Evolutionary conservation across 164 flowering plant genomes (phyloP), one percentile per base, ranked within the genome.

Genomic region (Saururus chinensis): DNA sequence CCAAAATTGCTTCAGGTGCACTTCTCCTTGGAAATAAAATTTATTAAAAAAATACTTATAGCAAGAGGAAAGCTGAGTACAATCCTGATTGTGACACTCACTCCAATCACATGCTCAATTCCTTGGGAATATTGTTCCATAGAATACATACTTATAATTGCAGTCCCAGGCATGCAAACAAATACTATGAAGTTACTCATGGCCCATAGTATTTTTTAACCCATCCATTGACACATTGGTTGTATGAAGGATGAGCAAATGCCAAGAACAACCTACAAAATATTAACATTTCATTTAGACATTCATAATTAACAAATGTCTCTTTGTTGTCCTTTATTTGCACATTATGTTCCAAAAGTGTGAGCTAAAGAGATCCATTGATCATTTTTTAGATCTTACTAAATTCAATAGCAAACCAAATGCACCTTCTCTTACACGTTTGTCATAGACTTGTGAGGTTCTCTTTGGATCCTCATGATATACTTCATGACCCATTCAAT

Each of bases 341-440:
- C 12, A 41, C 45, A 41, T 41, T 41, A 41, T 0, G 12, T 13
- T 13, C 8, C 8, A 41, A 41, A 13, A 41, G 12, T 41, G 45
- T 41, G 12, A 41, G 45, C 45, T 41, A 41, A 41, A 8, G 12
- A 0, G 12, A 41, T 9, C 45, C 8, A 41, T 41, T 41, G 64
- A 40, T 59, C 62, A 69, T 65, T 63, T 51, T 64, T 70, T 84
- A 71, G 89, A 76, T 82, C 98, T 92, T 92, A 92, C 98, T 54
- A 96, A 93, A 81, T 93, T 93, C 87, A 93, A 82, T 77, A 93
- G 92, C 88, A 93, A 88, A 83, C 98, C 98, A 79, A 93, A 85
- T 79, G 98, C 96, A 88, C 98, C 98, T 85, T 86, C 91, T 82
- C 98, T 82, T 65, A 93, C 96, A 70, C 98, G 97, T 69, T 76